These are phyloP conservation scores for Paxillus ammoniavirescens DNA, from an alignment of 768 basidiomycete genomes.

Conservation along the genomic window DNA sequence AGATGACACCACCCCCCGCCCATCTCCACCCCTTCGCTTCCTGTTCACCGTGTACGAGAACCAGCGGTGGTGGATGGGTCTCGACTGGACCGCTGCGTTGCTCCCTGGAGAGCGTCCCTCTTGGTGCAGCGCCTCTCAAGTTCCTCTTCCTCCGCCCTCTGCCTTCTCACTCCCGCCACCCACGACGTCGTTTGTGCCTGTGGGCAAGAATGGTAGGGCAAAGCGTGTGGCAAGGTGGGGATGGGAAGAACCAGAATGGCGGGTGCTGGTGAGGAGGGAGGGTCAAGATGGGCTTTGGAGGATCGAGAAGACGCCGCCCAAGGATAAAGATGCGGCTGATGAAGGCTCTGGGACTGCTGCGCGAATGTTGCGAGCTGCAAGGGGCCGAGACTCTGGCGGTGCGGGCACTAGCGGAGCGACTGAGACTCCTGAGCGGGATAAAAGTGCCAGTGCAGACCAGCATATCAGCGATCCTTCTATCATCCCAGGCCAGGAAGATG, in stretches of 20 bases:
- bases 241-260: conserved; percentile 94
- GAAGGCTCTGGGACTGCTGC: conserved; percentile 39
- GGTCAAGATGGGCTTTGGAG: conserved; percentile 50
- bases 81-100: conserved; percentile 94
- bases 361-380: conserved; percentile 55
- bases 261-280: conserved; percentile 60
- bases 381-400: conserved; percentile 37
- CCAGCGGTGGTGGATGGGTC: conserved; percentile 96
- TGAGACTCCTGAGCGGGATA: conserved; percentile 24
- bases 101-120: conserved; percentile 88
- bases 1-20: conserved; percentile 15
- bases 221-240: conserved; percentile 80
- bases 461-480: conserved; percentile 28
- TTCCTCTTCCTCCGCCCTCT: conserved; percentile 66
- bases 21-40: conserved; percentile 54
- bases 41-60: conserved; percentile 92
- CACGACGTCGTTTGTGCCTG: conserved; percentile 54
- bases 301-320: conserved; percentile 62
- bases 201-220: conserved; percentile 46
- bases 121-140: conserved; percentile 66
- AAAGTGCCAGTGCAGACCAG: conserved; percentile 19
- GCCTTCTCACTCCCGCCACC: conserved; percentile 66
- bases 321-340: conserved; percentile 39
- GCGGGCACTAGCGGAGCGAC: conserved; percentile 9
- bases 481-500: conserved; percentile 42